Conservation (phyloP, 441 rosid species). For the Dalechampia spathulata region DNA sequence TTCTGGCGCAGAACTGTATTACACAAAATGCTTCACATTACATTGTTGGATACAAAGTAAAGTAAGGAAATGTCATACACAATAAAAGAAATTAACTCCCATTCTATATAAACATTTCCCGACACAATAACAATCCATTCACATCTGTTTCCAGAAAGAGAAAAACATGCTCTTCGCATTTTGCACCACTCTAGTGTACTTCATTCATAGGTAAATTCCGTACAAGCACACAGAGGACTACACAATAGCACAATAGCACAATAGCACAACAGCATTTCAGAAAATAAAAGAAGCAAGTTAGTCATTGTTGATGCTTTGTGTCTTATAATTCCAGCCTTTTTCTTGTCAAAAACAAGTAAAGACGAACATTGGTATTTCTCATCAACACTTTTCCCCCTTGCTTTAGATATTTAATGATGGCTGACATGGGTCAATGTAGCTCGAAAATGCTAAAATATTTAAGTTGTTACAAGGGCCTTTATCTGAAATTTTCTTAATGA, state of each 20-base stretch:
- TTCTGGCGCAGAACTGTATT: slow-evolving; percentile 78
- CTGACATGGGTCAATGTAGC: neutral
- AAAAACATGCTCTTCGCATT: neutral
- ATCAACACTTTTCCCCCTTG: neutral
- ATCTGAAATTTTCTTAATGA: neutral
- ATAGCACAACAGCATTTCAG: no score
- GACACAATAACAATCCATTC: no score
- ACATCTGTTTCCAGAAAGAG: no score
- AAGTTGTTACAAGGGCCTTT: neutral
- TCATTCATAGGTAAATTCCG: neutral
- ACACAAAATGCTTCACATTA: no score
- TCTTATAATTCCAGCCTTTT: neutral
- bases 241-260: no score
- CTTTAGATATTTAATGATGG: neutral
- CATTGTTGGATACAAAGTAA: neutral
- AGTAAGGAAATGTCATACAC: neutral
- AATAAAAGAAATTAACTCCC: neutral
- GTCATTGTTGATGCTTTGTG: neutral
- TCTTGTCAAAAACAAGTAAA: neutral
- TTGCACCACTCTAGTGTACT: neutral
- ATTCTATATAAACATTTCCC: no score
- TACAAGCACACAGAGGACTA: neutral
- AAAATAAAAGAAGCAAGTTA: slow-evolving; percentile 2
- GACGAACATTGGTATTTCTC: neutral
- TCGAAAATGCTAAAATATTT: neutral